A percentile compares a stretch with the other conserved stretches of the same genome.
Evolutionary conservation across 2,329 filamentous ascomycete genomes (phyloP).

Genomic region (Ceratocystis ficicola): DNA sequence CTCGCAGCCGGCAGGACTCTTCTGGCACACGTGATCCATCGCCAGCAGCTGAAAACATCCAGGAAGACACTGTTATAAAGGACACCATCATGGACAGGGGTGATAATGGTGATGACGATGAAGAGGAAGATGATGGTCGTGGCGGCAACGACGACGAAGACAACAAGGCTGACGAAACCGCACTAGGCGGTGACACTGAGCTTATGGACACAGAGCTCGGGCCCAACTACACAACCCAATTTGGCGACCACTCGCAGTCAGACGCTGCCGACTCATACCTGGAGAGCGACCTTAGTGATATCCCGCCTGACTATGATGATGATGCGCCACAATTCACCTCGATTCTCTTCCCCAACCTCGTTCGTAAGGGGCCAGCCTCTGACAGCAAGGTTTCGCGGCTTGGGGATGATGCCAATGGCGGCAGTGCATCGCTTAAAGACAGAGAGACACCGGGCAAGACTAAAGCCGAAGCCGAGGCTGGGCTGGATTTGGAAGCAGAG

Average conservation of each 20-base stretch:
- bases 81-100: constrained; percentile 30
- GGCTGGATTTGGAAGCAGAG: too few relatives aligned
- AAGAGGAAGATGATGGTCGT: constrained; percentile 21
- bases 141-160: constrained; percentile 28
- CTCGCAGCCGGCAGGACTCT: constrained; percentile 5
- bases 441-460: neutral
- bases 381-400: constrained; percentile 17
- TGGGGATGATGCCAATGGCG: neutral
- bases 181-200: constrained; percentile 3
- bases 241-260: constrained; percentile 25
- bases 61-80: constrained; percentile 35
- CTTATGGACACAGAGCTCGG: constrained; percentile 27
- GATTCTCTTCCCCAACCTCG: constrained; percentile 39
- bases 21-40: constrained; percentile 15
- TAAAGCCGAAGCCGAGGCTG: neutral
- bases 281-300: constrained; percentile 57
- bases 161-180: constrained; percentile 26
- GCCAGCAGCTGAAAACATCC: constrained; percentile 30
- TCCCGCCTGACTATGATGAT: constrained; percentile 46
- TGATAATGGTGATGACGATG: constrained; percentile 25
- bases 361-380: constrained; percentile 19
- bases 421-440: constrained; percentile 12
- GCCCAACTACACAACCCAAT: constrained; percentile 27
- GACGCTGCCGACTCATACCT: constrained; percentile 42
- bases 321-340: constrained; percentile 38